A percentile compares a stretch with the other conserved stretches of the same genome.
phyloP scores from a whole-genome alignment of 2,329 filamentous ascomycete genomes.

The Grosmannia huntii region DNA sequence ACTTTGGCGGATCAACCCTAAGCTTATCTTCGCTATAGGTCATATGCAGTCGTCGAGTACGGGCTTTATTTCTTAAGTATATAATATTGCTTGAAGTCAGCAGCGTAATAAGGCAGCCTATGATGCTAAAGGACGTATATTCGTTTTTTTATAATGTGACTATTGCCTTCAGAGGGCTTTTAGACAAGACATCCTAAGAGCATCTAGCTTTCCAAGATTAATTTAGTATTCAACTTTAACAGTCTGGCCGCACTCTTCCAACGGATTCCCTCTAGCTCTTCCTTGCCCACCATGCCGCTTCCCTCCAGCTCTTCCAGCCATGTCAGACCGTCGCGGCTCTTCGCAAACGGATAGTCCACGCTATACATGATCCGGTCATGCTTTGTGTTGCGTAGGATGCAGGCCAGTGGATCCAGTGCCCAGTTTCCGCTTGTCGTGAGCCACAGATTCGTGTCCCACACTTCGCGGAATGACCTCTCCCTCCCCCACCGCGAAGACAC shows the following conservation, averaged over 20 bases:
- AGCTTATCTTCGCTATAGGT: too few relatives aligned
- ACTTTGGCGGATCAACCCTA: too few relatives aligned
- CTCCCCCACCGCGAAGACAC: slow-evolving; percentile 6
- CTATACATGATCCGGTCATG: slow-evolving; percentile 41
- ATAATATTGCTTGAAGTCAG: too few relatives aligned
- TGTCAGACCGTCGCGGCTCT: slow-evolving; percentile 31
- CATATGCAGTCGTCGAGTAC: too few relatives aligned
- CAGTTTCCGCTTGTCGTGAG: slow-evolving; percentile 43
- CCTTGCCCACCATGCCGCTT: slow-evolving; percentile 31
- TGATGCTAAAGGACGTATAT: too few relatives aligned
- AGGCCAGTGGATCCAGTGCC: slow-evolving; percentile 32
- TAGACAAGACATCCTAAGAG: too few relatives aligned
- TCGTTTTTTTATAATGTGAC: too few relatives aligned
- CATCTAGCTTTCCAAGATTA: background rate
- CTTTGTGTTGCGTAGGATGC: slow-evolving; percentile 28
- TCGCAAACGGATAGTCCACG: slow-evolving; percentile 44
- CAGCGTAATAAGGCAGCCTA: too few relatives aligned
- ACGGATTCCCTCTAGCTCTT: background rate
- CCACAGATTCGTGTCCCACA: slow-evolving; percentile 44
- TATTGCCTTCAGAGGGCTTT: too few relatives aligned
- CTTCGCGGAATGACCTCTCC: slow-evolving; percentile 27
- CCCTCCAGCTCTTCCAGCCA: slow-evolving; percentile 34
- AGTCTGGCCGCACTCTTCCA: background rate
- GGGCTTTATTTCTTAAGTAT: too few relatives aligned
- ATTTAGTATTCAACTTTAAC: background rate